Base-by-base conservation (phyloP, 2,329 filamentous ascomycete species). In the Hortaea werneckii region DNA sequence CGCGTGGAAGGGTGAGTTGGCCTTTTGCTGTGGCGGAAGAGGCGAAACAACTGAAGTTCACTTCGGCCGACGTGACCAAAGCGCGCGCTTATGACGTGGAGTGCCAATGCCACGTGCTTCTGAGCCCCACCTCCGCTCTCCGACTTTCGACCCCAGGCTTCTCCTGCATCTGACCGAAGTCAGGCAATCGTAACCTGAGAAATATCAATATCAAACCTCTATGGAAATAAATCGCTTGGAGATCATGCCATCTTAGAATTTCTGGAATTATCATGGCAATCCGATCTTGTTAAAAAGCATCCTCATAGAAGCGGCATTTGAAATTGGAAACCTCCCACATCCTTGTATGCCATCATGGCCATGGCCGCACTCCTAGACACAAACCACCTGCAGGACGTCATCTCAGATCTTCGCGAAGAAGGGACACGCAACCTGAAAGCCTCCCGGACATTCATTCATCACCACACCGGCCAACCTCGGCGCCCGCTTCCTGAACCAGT, bases 151-250 rank as follows among this genome's bases (percentile, higher is more conserved):
- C 20, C 20, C 20, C 20, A 20, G 20, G 20, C 20, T 20, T 20
- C 20, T 20, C 20, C 20, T 20, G 20, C 20, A 20, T 20, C 20
- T 20, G 20, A 20, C 20, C 20, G 20, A 20, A 20, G 20, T 20
- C 20, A 20, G 42, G 42, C 42, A 43, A 30, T 37, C 28, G 42
- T 30, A 38, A 13, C 42, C 35, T 28, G 30, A 32, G 40, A 27
- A 8, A 5, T 12, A 20, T 41, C 27, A 29, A 10, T 29, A 41
- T 26, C 8, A 28, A 35, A 10, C 4, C n/a, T 35, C 32, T 4
- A 20, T 20, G 20, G 20, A 20, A 20, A 4, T 20, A 20, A 20
- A 20, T 20, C 20, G 20, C 20, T 20, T 20, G 20, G 20, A 4
- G 20, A 20, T 20, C 20, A 20, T 20, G 4, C 20, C 20, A 4